Evolutionary conservation across 306 rosid species (phyloP), one percentile per base, ranked within the genome.

Genomic region (Astragalus membranaceus): DNA sequence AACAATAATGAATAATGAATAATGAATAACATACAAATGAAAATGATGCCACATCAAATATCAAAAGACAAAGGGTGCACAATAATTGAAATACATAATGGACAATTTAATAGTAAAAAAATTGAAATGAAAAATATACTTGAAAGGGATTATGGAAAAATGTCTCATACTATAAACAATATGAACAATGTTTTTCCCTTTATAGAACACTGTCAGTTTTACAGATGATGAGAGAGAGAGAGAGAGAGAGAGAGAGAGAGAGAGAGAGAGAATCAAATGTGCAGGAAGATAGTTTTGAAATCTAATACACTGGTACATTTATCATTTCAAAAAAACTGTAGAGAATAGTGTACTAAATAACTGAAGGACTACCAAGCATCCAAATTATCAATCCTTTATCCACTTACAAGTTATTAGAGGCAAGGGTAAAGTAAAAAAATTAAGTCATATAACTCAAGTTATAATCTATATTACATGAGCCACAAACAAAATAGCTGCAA

Each of bases 391-490:
- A 62, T 43, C 29, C 52, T 71, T 39, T 60, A 60, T 50, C 30
- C 49, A 39, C n/a, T 42, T 8, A 51, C n/a, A 42, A 51, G 59
- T 41, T 29, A 61, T 67, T 23, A 75, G 8, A 15, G 20, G 9
- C 39, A 39, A 62, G 7, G 16, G 59, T 15, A 32, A 69, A 52
- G 30, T 49, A 42, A 77, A 64, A 63, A 29, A 7, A 54, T 13
- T 37, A 13, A 49, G 32, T 43, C 10, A 44, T 53, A 52, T n/a
- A 33, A 48, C 46, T 13, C 23, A 50, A 64, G 63, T 47, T 64
- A 57, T 33, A 70, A 36, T 64, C 23, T 35, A 78, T 15, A 55
- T 36, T 46, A 64, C 72, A 23, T 64, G 43, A 42, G 63, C 55
- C 39, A 41, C 10, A 7, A 15, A 35, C n/a, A 61, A 46, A 26